Evolutionary conservation across 257 asterid species (phyloP).

Genomic region (Solanum neorickii): DNA sequence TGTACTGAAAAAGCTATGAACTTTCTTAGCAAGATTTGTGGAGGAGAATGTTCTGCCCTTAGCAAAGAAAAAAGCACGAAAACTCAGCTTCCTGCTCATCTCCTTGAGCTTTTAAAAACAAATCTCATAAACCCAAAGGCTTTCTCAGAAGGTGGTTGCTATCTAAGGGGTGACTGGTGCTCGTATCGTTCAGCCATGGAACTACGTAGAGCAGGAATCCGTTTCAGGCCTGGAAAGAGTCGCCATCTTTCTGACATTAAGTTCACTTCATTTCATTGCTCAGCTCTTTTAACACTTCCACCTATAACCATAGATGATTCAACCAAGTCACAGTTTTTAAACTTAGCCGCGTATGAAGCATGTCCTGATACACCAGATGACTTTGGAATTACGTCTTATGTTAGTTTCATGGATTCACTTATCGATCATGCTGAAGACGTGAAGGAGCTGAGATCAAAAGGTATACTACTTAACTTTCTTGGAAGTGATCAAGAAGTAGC

Average conservation of each 20-base stretch:
- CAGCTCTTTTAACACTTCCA: not conserved
- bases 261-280: not conserved
- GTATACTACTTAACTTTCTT: not conserved
- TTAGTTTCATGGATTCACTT: conserved; percentile 1
- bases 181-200: conserved; percentile 1
- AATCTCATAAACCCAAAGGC: not conserved
- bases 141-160: not conserved
- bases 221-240: not conserved
- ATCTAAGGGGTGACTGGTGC: not conserved
- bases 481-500: conserved; percentile 11
- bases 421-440: conserved; percentile 2
- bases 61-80: not conserved
- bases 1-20: not conserved
- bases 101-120: not conserved
- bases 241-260: not conserved
- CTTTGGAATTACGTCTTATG: not conserved
- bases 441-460: not conserved
- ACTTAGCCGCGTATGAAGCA: conserved; percentile 6
- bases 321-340: not conserved
- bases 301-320: conserved; percentile 1
- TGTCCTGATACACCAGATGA: not conserved
- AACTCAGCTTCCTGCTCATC: not conserved
- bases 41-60: not conserved
- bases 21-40: not conserved
- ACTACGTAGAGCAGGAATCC: not conserved